A percentile compares a stretch with the other conserved stretches of the same genome.
Conservation (phyloP, 768 basidiomycete species). For the Megacollybia marginata region DNA sequence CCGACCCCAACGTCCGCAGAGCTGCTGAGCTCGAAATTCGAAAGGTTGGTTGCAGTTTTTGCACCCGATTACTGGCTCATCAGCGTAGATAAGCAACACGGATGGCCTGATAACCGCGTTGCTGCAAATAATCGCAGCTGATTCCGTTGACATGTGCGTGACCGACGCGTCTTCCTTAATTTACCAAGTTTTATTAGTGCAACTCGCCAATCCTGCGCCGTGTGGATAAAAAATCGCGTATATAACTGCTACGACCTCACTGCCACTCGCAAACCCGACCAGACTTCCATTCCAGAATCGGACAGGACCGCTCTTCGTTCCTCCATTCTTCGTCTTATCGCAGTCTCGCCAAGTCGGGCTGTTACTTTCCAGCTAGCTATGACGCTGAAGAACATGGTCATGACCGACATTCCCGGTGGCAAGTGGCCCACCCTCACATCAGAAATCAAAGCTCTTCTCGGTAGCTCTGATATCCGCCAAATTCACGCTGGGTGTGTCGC, state of each 20-base stretch:
- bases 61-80: background rate
- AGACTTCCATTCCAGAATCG: constrained; percentile 49
- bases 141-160: constrained; percentile 71
- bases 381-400: constrained; percentile 65
- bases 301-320: constrained; percentile 72
- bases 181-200: constrained; percentile 35
- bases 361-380: constrained; percentile 74
- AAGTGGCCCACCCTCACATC: constrained; percentile 67
- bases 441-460: constrained; percentile 58
- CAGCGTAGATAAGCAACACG: constrained; percentile 58
- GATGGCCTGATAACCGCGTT: constrained; percentile 82
- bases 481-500: constrained; percentile 80
- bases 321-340: constrained; percentile 62
- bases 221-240: constrained; percentile 93
- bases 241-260: constrained; percentile 31
- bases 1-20: constrained; percentile 83
- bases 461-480: constrained; percentile 57
- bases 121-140: constrained; percentile 77
- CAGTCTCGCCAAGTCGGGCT: constrained; percentile 53
- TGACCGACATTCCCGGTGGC: constrained; percentile 69
- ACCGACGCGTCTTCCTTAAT: constrained; percentile 25
- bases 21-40: constrained; percentile 83
- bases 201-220: constrained; percentile 77
- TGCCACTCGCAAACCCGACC: constrained; percentile 44
- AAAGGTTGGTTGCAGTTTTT: constrained; percentile 40